A percentile compares a stretch with the other conserved stretches of the same genome.
Evolutionary conservation across 2,329 filamentous ascomycete genomes (phyloP).

Genomic region (Tricladium varicosporioides): DNA sequence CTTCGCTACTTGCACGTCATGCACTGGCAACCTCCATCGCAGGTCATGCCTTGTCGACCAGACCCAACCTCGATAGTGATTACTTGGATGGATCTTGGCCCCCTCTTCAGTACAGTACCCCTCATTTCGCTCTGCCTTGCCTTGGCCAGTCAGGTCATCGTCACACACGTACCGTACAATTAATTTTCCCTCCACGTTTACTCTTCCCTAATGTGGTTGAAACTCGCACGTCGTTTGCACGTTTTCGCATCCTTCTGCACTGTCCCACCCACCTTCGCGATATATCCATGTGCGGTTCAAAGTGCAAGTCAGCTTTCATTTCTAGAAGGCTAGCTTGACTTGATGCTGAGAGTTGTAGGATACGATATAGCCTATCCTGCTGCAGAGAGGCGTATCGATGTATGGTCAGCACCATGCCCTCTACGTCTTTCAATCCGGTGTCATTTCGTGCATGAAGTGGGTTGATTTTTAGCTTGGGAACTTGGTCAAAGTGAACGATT

Average conservation of each 20-base stretch:
- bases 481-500: not conserved
- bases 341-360: too few species aligned
- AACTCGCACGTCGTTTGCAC: not conserved
- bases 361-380: not conserved
- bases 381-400: not conserved
- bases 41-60: constrained; percentile 1
- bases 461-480: too few species aligned
- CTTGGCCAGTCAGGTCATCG: not conserved
- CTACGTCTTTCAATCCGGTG: not conserved
- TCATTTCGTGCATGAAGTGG: too few species aligned
- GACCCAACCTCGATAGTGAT: not conserved
- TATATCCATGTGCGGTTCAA: not conserved
- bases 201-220: not conserved
- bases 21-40: not conserved
- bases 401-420: not conserved
- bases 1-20: not conserved
- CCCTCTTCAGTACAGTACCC: not conserved
- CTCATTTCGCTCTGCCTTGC: not conserved
- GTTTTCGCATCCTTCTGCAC: not conserved
- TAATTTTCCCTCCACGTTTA: not conserved
- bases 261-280: not conserved
- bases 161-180: not conserved
- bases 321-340: not conserved
- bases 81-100: not conserved
- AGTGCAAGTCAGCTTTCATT: not conserved